phyloP scores from a whole-genome alignment of 495 filamentous ascomycete genomes.

The Pseudomonodictys pantanalensis region DNA sequence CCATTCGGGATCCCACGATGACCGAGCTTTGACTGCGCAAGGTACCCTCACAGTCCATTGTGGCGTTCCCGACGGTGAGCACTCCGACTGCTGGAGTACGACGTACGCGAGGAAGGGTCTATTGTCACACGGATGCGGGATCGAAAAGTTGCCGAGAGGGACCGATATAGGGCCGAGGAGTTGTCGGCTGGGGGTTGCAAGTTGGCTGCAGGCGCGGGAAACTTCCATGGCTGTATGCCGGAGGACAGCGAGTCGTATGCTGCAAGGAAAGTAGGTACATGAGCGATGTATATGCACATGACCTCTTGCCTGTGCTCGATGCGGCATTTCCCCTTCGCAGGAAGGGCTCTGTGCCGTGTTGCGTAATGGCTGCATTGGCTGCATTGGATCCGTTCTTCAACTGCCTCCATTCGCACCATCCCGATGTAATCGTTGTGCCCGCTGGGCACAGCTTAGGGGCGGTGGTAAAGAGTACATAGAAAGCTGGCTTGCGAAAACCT shows the following conservation, averaged over 20 bases:
- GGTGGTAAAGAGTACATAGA: background rate
- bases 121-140: too few species aligned
- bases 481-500: background rate
- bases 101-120: too few species aligned
- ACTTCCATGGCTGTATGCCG: background rate
- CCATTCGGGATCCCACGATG: too few species aligned
- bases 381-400: background rate
- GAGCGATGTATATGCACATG: background rate
- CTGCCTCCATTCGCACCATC: background rate
- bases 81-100: too few species aligned
- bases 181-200: constrained; percentile 1
- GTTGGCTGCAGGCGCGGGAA: background rate
- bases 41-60: too few species aligned
- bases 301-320: too few species aligned
- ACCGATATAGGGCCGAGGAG: constrained; percentile 18
- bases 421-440: background rate
- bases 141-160: background rate
- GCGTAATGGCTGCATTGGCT: background rate
- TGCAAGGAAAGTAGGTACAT: background rate
- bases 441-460: background rate
- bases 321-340: background rate
- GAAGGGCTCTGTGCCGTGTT: background rate
- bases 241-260: background rate
- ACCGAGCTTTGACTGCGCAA: too few species aligned
- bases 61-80: too few species aligned